phyloP scores from a whole-genome alignment of 2,329 filamentous ascomycete genomes.

The Aspergillus cejpii region DNA sequence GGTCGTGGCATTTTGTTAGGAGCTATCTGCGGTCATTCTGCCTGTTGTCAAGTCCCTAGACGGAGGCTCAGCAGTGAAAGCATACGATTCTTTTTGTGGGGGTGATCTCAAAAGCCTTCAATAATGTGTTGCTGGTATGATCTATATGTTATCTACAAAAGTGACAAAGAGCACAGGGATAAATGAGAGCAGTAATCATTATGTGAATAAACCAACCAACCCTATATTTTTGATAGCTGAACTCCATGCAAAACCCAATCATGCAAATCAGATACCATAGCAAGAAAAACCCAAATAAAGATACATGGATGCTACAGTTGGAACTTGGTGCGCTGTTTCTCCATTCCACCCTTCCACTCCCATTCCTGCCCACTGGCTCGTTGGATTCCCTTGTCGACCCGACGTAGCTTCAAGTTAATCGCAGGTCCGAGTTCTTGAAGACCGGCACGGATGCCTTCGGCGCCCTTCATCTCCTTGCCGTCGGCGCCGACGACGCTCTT shows the following conservation, averaged over 20 bases:
- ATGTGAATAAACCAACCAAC: background rate
- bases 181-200: background rate
- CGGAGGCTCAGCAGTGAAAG: no score
- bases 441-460: slow-evolving; percentile 77
- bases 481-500: slow-evolving; percentile 77
- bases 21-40: no score
- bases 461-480: slow-evolving; percentile 75
- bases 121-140: background rate
- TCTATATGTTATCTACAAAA: background rate
- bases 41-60: no score
- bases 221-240: background rate
- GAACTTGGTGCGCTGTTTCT: slow-evolving; percentile 89
- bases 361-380: slow-evolving; percentile 73
- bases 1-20: no score
- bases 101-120: no score
- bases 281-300: slow-evolving; percentile 4
- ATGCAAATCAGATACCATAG: slow-evolving; percentile 6
- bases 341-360: slow-evolving; percentile 95
- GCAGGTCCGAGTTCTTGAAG: slow-evolving; percentile 84
- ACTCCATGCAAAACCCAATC: no score
- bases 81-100: no score
- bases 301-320: slow-evolving; percentile 56
- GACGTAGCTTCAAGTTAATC: slow-evolving; percentile 78
- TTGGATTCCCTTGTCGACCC: slow-evolving; percentile 85
- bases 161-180: background rate